Percentiles rank a stretch among this genome's conserved stretches.
phyloP scores from a whole-genome alignment of 2,329 filamentous ascomycete genomes.

The Fusarium sp. region DNA sequence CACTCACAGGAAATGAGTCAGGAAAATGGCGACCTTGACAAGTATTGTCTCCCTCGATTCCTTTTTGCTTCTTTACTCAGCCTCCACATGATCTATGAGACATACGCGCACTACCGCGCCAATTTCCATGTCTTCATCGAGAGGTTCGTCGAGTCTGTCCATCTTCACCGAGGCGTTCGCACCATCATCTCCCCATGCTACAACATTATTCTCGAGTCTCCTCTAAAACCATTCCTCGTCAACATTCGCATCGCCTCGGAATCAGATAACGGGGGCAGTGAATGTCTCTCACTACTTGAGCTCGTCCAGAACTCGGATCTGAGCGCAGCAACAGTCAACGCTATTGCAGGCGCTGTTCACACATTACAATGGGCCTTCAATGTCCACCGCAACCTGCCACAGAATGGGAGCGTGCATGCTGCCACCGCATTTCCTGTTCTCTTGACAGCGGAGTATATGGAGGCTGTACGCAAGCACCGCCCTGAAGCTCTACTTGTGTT shows the following conservation, averaged over 20 bases:
- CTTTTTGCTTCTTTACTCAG: constrained; percentile 59
- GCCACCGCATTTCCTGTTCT: constrained; percentile 49
- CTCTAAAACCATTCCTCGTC: constrained; percentile 46
- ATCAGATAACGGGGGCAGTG: constrained; percentile 30
- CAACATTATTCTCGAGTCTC: constrained; percentile 50
- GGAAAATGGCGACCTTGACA: constrained; percentile 24
- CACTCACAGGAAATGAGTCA: constrained; percentile 43
- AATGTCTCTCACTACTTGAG: constrained; percentile 43
- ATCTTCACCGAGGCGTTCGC: constrained; percentile 58
- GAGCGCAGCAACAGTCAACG: constrained; percentile 40
- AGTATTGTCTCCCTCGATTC: constrained; percentile 54
- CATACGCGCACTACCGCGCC: constrained; percentile 52
- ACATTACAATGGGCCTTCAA: constrained; percentile 52
- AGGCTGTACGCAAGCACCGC: constrained; percentile 50
- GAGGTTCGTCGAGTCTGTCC: constrained; percentile 55
- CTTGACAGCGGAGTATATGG: constrained; percentile 49
- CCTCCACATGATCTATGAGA: constrained; percentile 62
- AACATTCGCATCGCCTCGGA: constrained; percentile 31
- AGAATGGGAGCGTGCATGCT: constrained; percentile 44
- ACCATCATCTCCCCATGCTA: constrained; percentile 51
- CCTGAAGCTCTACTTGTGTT: constrained; percentile 60
- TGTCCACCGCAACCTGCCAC: constrained; percentile 43
- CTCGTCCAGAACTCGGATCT: constrained; percentile 50
- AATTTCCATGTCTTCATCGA: constrained; percentile 56
- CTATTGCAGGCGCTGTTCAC: constrained; percentile 45